Evolutionary conservation across 1,284 basidiomycete genomes (phyloP).

Genomic region (Boletus coffeatus): DNA sequence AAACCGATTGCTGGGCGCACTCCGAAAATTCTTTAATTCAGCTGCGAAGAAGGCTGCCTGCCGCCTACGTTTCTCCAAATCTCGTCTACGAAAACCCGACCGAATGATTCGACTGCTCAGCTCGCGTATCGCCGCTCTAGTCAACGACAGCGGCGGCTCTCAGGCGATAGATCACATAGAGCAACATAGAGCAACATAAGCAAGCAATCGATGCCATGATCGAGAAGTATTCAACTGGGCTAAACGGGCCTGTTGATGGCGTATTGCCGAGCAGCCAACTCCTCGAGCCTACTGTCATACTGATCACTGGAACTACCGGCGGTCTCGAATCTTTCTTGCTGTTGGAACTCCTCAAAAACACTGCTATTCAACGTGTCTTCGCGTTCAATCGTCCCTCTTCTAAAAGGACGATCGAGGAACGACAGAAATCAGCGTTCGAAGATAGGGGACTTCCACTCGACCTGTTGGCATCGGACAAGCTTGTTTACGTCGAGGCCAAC

Average conservation of each 20-base stretch:
- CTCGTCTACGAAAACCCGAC: constrained; percentile 20
- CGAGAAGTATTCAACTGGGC: neutral
- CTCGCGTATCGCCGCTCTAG: constrained; percentile 4
- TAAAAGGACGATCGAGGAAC: constrained; percentile 1
- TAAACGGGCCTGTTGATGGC: neutral
- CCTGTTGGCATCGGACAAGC: constrained; percentile 6
- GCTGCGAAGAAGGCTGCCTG: neutral
- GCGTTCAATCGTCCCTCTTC: constrained; percentile 20
- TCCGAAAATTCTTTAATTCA: constrained; percentile 12
- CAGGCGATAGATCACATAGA: neutral
- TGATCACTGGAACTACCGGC: neutral
- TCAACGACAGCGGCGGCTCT: neutral
- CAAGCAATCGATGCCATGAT: constrained; percentile 16
- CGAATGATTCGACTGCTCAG: constrained; percentile 8
- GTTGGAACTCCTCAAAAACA: neutral
- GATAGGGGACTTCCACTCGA: constrained; percentile 6
- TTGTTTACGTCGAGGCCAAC: constrained; percentile 13
- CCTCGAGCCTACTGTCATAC: neutral
- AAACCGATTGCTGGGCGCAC: constrained; percentile 11
- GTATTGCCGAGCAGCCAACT: neutral
- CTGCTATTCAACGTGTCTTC: constrained; percentile 19
- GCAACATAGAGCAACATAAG: no score
- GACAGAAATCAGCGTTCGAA: constrained; percentile 6
- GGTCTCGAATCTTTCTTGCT: neutral
- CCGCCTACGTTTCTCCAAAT: constrained; percentile 10